Evolutionary conservation across 345 rosid genomes (phyloP), one percentile per base, ranked within the genome.

Genomic region (Arabidopsis suecica): DNA sequence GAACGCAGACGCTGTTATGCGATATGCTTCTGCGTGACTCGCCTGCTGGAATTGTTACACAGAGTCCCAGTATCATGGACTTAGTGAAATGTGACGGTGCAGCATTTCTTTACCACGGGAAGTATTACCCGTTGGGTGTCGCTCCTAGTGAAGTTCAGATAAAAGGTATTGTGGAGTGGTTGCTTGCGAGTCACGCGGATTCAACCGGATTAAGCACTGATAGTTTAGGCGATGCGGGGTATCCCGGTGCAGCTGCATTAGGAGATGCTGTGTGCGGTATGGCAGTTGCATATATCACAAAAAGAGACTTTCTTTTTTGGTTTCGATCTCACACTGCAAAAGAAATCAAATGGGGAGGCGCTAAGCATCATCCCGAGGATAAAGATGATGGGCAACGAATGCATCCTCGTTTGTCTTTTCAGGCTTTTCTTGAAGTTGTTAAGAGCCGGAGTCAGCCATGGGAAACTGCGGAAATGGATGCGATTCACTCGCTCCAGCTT

Each of bases 311-410:
- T 51, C 86, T 93, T 22, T 96, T 96, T 83, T 96, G 99, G 99
- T 96, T 96, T 66, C 87, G 99, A 18, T 96, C 99, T 76, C 97
- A 96, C 42, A 87, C 98, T 0, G 99, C 81, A n/a, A 89, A 96
- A 77, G 99, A 96, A 84, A 74, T 93, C 74, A 96, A 96, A 76
- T 96, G 99, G 99, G 98, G 99, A 74, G 99, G 99, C 22, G 99
- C 98, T 61, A 96, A 96, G 86, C 99, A 96, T 72, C 96, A 96
- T 54, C 99, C 98, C 0, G 90, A 85, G 87, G 96, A 96, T 70
- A 93, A 91, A 82, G 99, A 96, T 78, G 98, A 93, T 72, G 91
- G 97, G 11, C 96, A 86, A 74, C 85, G 96, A 80, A 96, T 96
- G 99, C 91, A 93, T 81, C 99, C 98, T 1, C 91, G 98, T 53